These are phyloP conservation scores for Astragalus glycyphyllos DNA, from an alignment of 306 rosid genomes.

Conservation along the genomic window DNA sequence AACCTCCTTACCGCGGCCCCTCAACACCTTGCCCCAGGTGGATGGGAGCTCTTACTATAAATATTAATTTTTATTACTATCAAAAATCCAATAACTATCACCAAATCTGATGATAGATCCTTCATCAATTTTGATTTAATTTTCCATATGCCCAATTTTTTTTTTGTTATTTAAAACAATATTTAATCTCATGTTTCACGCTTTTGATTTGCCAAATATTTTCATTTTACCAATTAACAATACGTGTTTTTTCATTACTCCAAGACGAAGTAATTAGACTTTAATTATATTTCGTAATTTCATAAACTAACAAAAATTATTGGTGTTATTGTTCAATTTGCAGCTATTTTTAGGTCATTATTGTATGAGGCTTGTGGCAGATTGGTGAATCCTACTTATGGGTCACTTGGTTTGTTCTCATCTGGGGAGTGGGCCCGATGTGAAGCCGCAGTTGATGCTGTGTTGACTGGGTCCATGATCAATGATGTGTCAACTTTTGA, in stretches of 20 bases:
- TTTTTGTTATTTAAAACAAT: too few relatives aligned
- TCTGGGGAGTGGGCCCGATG: conserved; percentile 61
- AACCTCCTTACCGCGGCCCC: conserved; percentile 67
- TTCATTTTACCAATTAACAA: neutral
- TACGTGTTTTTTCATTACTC: neutral
- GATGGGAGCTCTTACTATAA: neutral
- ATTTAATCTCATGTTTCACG: neutral
- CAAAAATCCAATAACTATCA: neutral
- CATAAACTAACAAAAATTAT: neutral
- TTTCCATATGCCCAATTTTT: neutral
- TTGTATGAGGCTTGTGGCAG: conserved; percentile 78
- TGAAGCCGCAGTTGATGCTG: conserved; percentile 68
- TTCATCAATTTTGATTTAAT: neutral
- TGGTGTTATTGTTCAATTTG: neutral
- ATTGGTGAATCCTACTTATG: conserved; percentile 67
- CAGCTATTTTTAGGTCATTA: conserved; percentile 66
- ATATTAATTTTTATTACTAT: neutral
- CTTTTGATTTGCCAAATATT: neutral
- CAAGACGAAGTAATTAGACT: neutral
- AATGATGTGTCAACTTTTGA: neutral
- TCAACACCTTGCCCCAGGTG: conserved; percentile 54
- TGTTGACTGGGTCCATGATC: conserved; percentile 52
- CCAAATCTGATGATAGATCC: neutral
- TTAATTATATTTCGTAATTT: neutral
- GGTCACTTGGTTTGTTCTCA: conserved; percentile 66